A percentile compares a stretch with the other conserved stretches of the same genome.
phyloP scores from a whole-genome alignment of 2,329 filamentous ascomycete species.

The Botryosphaeria dothidea region DNA sequence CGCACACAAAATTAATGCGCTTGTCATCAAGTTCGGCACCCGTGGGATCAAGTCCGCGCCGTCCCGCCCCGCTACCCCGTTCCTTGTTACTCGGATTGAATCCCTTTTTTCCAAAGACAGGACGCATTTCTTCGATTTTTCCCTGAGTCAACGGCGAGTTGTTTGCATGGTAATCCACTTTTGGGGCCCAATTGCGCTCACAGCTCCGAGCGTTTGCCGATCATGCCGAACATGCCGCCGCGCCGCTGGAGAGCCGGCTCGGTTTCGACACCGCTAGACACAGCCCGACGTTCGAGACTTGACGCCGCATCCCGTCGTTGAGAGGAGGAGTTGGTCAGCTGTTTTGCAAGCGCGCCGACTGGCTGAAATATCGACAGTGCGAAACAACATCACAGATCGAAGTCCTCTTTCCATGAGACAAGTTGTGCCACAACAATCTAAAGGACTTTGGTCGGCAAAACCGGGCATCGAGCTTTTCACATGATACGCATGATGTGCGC shows the following conservation, averaged over 20 bases:
- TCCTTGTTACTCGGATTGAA: not conserved
- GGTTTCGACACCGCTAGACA: not conserved
- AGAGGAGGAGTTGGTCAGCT: not conserved
- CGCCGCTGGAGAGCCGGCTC: not conserved
- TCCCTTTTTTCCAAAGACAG: too few species aligned
- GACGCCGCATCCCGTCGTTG: not conserved
- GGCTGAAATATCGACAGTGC: not conserved
- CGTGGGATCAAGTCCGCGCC: not conserved
- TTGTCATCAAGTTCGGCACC: not conserved
- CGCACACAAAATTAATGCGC: not conserved
- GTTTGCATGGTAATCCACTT: not conserved
- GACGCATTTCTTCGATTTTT: not conserved
- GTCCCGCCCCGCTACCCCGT: not conserved
- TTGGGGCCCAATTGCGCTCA: not conserved
- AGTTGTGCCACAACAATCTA: too few species aligned
- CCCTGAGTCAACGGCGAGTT: not conserved
- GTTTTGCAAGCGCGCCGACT: not conserved
- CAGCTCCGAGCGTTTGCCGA: slow-evolving; percentile 17
- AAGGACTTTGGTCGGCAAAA: not conserved
- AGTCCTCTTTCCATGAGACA: too few species aligned
- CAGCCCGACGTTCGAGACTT: not conserved
- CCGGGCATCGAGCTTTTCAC: not conserved
- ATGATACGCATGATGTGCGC: not conserved
- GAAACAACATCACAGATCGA: too few species aligned
- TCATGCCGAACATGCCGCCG: slow-evolving; percentile 11